Conservation (phyloP, 2,329 filamentous ascomycete species). For the Chrysosphaeria jannelii region DNA sequence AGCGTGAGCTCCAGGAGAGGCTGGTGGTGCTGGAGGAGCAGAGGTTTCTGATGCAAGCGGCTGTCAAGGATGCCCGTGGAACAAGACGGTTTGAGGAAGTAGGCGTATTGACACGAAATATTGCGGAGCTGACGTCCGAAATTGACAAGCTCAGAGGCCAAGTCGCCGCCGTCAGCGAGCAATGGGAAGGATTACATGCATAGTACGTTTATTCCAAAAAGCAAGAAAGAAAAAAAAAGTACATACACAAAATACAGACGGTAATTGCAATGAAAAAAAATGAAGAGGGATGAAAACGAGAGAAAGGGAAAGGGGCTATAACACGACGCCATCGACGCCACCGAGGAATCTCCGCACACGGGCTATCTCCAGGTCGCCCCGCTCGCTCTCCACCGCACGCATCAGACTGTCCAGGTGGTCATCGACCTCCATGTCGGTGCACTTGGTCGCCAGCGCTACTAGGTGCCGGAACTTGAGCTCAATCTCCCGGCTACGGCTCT, state of each 20-base stretch:
- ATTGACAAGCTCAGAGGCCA: conserved; percentile 37
- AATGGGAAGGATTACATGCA: conserved; percentile 22
- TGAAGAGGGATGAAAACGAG: neutral
- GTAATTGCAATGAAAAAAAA: neutral
- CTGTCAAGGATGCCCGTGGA: conserved; percentile 50
- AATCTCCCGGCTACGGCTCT: conserved; percentile 52
- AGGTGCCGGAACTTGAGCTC: conserved; percentile 73
- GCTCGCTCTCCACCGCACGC: conserved; percentile 71
- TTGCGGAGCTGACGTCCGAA: conserved; percentile 56
- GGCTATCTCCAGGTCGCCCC: conserved; percentile 41
- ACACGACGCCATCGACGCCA: conserved; percentile 33
- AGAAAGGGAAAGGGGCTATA: conserved; percentile 2
- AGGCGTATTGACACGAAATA: conserved; percentile 43
- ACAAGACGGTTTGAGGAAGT: conserved; percentile 68
- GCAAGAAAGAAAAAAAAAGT: neutral
- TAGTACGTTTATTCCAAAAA: neutral
- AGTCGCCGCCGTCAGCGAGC: conserved; percentile 31
- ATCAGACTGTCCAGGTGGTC: conserved; percentile 49
- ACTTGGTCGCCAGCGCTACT: conserved; percentile 60
- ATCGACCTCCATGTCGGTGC: conserved; percentile 53
- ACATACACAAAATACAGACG: neutral
- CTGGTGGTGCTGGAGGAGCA: conserved; percentile 76
- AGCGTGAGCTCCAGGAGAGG: conserved; percentile 51
- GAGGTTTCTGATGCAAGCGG: conserved; percentile 61
- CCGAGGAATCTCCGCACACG: conserved; percentile 52